These are phyloP conservation scores for Selenicereus undatus DNA, from an alignment of 148 eudicot species.

Conservation along the genomic window DNA sequence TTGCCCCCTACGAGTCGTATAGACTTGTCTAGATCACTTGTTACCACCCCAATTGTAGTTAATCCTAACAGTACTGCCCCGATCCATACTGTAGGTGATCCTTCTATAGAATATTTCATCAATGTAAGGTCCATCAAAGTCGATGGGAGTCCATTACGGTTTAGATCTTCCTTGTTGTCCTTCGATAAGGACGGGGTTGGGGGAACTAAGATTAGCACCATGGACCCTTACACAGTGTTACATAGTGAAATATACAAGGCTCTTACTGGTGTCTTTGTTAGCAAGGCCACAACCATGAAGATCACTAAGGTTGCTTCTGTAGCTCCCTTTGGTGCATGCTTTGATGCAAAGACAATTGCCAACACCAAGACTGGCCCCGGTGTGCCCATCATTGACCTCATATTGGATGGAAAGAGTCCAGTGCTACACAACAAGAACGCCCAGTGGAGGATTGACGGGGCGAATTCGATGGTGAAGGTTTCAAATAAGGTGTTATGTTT, in stretches of 20 bases:
- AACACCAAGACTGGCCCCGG: conserved; percentile 29
- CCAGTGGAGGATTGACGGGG: conserved; percentile 47
- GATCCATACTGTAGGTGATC: conserved; percentile 18
- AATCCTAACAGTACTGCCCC: conserved; percentile 40
- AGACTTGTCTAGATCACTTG: conserved; percentile 25
- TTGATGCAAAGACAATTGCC: conserved; percentile 24
- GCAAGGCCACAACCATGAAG: conserved; percentile 35
- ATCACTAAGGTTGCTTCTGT: conserved; percentile 36
- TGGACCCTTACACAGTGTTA: conserved; percentile 41
- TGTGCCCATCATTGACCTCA: conserved; percentile 45
- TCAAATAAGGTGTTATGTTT: conserved; percentile 33
- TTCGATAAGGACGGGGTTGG: conserved; percentile 33
- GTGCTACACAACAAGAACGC: conserved; percentile 34
- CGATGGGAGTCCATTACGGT: conserved; percentile 19
- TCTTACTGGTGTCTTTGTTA: conserved; percentile 29
- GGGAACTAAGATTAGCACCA: conserved; percentile 34
- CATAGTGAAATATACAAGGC: conserved; percentile 37
- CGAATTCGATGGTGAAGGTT: conserved; percentile 44
- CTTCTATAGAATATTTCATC: conserved; percentile 39
- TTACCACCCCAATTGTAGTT: conserved; percentile 28
- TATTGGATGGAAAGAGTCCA: conserved; percentile 28
- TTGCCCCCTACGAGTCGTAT: conserved; percentile 19
- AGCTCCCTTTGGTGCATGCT: conserved; percentile 51
- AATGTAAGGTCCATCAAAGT: conserved; percentile 34
- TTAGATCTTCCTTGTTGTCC: conserved; percentile 28